Conservation (phyloP, 2,329 filamentous ascomycete species). For the Scedosporium dehoogii region DNA sequence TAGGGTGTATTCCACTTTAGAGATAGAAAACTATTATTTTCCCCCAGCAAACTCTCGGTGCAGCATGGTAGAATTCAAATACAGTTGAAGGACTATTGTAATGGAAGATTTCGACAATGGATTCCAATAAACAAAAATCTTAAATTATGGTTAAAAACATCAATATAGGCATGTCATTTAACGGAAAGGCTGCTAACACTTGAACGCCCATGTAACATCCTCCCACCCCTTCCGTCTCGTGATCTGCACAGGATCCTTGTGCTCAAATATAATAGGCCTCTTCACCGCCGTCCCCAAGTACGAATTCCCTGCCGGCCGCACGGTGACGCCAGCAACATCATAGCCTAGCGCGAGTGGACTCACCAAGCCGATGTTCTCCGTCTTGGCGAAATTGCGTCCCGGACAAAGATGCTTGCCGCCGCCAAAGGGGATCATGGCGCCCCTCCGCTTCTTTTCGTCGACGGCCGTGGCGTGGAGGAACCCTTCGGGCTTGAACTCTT, state of each 20-base stretch:
- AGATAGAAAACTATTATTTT: too few relatives aligned
- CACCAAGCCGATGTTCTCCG: slow-evolving; percentile 22
- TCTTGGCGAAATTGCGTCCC: slow-evolving; percentile 22
- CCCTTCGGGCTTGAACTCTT: slow-evolving; percentile 7
- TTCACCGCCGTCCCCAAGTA: neutral
- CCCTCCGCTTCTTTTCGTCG: slow-evolving; percentile 12
- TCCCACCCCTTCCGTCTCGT: neutral
- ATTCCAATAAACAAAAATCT: too few relatives aligned
- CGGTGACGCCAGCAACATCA: slow-evolving; percentile 15
- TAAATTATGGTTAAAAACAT: too few relatives aligned
- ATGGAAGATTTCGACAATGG: too few relatives aligned
- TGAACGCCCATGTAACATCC: neutral
- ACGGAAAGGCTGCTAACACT: neutral
- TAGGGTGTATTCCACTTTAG: too few relatives aligned
- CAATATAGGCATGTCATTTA: too few relatives aligned
- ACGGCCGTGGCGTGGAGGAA: slow-evolving; percentile 1
- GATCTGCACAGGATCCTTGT: neutral
- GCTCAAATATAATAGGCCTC: neutral
- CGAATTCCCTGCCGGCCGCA: neutral
- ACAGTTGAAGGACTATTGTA: too few relatives aligned
- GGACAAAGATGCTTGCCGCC: slow-evolving; percentile 23
- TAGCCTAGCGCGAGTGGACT: slow-evolving; percentile 19
- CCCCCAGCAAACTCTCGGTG: too few relatives aligned
- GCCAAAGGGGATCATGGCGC: slow-evolving; percentile 21
- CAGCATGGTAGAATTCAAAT: too few relatives aligned